Base-by-base conservation (phyloP, 208 protist genomes). In the Leptomonas pyrrhocoris region DNA sequence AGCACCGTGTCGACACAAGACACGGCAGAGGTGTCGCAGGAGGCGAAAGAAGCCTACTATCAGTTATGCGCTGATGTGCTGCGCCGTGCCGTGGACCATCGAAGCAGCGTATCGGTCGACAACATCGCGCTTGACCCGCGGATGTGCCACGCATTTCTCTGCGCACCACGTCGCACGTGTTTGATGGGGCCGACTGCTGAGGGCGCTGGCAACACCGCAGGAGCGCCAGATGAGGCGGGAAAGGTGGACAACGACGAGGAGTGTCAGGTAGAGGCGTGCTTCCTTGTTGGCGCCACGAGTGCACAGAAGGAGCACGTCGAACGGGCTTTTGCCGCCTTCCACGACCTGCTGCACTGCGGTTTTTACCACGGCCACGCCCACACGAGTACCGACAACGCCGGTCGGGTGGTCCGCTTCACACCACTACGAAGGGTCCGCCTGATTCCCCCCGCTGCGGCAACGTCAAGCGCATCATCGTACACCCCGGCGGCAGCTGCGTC, bases 101-200 rank as follows among this genome's bases (percentile, higher is more conserved):
- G 54, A 7, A 6, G 54, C 30, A n/a, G 31, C 19, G 38, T 28
- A 13, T 11, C n/a, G 2, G 43, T 54, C n/a, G 43, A 46, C 42
- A 56, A 21, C n/a, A 73, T 82, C 62, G 38, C 64, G 27, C 48
- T 92, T 27, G 89, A 94, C 42, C 67, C 74, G 36, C 77, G 89
- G 1, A 67, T 93, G 18, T 80, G 67, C 57, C 91, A 92, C 58
- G 77, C 82, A 38, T 72, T 94, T 59, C 30, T 94, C 19, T 76
- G 89, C 4, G 74, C 51, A 38, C 38, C 43, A 27, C 62, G 25
- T 21, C 68, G 56, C 55, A 79, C 23, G 59, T 68, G 38, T 50
- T 34, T 27, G 64, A 54, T 15, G 46, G 59, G 27, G 36, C 34
- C 36, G n/a, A 43, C 18, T 45, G 46, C 58, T 13, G 23, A 55